Base-by-base conservation (phyloP, 2,329 filamentous ascomycete species). In the Aspergillus glaucus region DNA sequence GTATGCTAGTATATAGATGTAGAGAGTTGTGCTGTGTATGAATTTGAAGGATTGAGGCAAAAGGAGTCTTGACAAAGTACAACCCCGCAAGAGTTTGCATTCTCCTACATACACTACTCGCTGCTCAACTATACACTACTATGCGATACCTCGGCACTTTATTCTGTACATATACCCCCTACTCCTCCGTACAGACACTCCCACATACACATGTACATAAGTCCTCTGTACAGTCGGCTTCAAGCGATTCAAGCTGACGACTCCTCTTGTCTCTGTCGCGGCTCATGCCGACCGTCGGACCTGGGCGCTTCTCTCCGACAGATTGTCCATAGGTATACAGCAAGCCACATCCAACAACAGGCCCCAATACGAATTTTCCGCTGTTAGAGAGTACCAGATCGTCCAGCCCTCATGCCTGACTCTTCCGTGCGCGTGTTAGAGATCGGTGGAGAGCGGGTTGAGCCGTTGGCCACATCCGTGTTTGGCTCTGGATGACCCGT, bases 241-340 rank as follows among this genome's bases (percentile, higher is more conserved):
- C 43, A 36, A 30, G 28, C 36, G 24, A 15, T 28, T 14, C 21
- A 22, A 44, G 46, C 43, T 49, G 47, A 49, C 47, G 47, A 49
- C 32, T 45, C 34, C 43, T 36, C 19, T 45, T 45, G 41, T 22
- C 15, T 6, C 10, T 42, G 4, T 42, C 19, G 50, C 50, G 50
- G 50, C 30, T 48, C 22, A 36, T 45, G 43, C 50, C 50, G 50
- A 50, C 50, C 14, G 43, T 45, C 50, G 48, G 50, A 51, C 45
- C 50, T 50, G 48, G 41, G 50, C 50, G 50, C 48, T 50, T 50
- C 48, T 15, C 45, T 22, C 45, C 43, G 42, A 45, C 44, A 17
- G 17, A 24, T 15, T 19, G 22, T 4, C 22, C 22, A 22, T 22
- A 22, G 22, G 22, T 22, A 22, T 22, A 22, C 22, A 32, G 43